A percentile compares a stretch with the other conserved stretches of the same genome.
Conservation (phyloP, 345 rosid species). For the Hevea brasiliensis region DNA sequence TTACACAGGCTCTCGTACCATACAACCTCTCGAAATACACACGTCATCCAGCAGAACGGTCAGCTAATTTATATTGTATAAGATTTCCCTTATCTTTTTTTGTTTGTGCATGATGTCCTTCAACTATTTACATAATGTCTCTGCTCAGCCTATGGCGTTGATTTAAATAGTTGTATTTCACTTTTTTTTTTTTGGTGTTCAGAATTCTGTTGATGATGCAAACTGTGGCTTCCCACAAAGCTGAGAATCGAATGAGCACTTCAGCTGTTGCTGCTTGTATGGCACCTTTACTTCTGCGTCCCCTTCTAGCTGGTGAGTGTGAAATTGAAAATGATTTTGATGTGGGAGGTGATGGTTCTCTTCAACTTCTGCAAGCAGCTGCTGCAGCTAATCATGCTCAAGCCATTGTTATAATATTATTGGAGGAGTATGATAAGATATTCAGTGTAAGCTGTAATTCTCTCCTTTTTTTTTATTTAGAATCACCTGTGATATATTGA, state of each 20-base stretch:
- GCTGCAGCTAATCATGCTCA: constrained; percentile 99
- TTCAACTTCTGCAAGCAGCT: constrained; percentile 95
- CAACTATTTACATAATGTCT: constrained; percentile 9
- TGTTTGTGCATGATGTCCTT: not conserved
- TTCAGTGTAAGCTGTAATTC: constrained; percentile 67
- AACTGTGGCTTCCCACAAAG: constrained; percentile 71
- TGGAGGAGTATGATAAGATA: constrained; percentile 82
- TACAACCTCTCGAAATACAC: no score
- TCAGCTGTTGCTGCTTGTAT: constrained; percentile 99
- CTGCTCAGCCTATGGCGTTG: not conserved
- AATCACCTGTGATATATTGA: not conserved
- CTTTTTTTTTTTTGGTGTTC: constrained; percentile 27
- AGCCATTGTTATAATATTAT: constrained; percentile 83
- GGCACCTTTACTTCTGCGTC: constrained; percentile 99
- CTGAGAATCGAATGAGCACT: constrained; percentile 84
- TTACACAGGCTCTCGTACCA: no score
- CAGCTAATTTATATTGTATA: no score
- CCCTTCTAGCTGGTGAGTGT: constrained; percentile 95
- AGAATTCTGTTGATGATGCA: constrained; percentile 97
- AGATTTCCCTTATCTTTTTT: no score
- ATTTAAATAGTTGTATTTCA: not conserved
- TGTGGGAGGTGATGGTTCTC: constrained; percentile 93
- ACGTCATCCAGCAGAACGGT: no score
- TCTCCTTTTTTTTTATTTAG: constrained; percentile 12
- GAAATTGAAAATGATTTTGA: constrained; percentile 86